Percentiles rank a stretch among this genome's conserved stretches.
phyloP scores from a whole-genome alignment of 139 green algal species.

The Eudorina sp. region DNA sequence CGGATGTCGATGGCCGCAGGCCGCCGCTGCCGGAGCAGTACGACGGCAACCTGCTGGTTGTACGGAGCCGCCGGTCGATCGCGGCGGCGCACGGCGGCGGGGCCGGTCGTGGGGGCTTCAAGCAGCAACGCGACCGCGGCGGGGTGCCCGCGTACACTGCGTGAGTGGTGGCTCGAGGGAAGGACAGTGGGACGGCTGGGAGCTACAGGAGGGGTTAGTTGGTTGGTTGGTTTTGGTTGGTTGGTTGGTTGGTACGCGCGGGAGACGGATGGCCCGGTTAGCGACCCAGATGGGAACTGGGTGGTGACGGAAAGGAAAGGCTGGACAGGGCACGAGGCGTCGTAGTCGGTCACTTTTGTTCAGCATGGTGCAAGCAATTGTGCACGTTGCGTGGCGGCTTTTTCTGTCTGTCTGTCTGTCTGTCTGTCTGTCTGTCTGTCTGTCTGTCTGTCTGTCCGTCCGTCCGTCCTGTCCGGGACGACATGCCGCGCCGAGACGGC shows the following conservation, averaged over 20 bases:
- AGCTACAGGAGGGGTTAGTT: neutral
- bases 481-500: too few species aligned
- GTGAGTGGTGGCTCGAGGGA: neutral
- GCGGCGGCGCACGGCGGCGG: neutral
- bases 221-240: too few species aligned
- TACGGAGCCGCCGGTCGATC: neutral
- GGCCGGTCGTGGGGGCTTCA: neutral
- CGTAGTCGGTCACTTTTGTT: too few species aligned
- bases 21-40: slow-evolving; percentile 21
- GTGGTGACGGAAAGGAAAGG: too few species aligned
- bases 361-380: too few species aligned
- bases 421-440: neutral
- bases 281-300: too few species aligned
- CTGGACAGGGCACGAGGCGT: too few species aligned
- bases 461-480: too few species aligned
- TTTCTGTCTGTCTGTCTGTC: neutral
- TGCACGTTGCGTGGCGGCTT: too few species aligned
- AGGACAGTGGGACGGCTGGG: neutral
- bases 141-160: neutral
- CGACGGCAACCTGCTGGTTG: slow-evolving; percentile 41
- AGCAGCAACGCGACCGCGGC: neutral
- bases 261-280: too few species aligned
- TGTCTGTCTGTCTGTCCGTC: neutral
- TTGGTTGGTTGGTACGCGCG: too few species aligned
- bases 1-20: too few species aligned